Base-by-base conservation (phyloP, 768 basidiomycete species). In the Mycena rosella region DNA sequence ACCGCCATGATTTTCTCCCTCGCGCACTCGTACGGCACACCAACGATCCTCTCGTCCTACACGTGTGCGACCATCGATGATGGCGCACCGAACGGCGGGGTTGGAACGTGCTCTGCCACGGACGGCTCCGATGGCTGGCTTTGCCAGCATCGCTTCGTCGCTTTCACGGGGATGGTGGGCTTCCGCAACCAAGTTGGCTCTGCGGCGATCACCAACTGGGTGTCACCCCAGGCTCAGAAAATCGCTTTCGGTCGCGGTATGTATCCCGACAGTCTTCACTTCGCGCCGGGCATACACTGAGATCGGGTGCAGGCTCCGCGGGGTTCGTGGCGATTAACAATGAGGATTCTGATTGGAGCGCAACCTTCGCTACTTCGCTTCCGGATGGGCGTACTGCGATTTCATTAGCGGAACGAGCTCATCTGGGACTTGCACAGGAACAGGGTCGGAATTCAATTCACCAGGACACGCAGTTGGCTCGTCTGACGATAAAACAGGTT, bases 311-410 rank as follows among this genome's bases (percentile, higher is more conserved):
- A 89, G 88, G 87, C 30, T 76, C 86, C 0, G 74, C 78, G 47
- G 90, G 90, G 3, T 90, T 88, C 64, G 86, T 91, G 2, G 89
- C 85, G 0, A 91, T 92, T 71, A 92, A 92, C 74, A 91, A 91
- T 66, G 84, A 77, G 5, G 87, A 89, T 65, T 79, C 80, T 6
- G 70, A 77, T 0, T 92, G 91, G 91, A 86, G 68, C 10, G 59
- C 83, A 0, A 86, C 85, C 0, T 91, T 92, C 74, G 74, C 77
- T 20, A 91, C 90, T 0, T 84, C 86, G 0, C 77, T 92, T 11
- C 83, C 90, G 0, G 83, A 77, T 26, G 90, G 89, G 75, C 77
- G 5, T 92, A 91, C 71, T 92, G 91, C 76, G 88, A 93, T 74
- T 87, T 91, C 22, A 80, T 90, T 36, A 84, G 81, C 54, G 90